Base-by-base conservation (phyloP, 768 basidiomycete species). In the Udeniomyces megalosporus region DNA sequence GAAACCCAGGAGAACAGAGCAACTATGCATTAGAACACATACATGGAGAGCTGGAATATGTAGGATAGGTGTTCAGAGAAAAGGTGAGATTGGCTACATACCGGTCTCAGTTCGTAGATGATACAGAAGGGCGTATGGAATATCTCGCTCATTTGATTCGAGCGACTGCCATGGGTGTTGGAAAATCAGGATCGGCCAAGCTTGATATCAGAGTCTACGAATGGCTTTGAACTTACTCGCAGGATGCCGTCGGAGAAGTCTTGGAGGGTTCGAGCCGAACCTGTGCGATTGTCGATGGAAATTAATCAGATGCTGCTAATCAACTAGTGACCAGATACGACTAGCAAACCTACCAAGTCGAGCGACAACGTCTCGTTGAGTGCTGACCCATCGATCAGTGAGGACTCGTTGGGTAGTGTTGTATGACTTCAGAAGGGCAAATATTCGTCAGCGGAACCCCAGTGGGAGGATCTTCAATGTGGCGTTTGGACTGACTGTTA, bases 91-190 rank as follows among this genome's bases (percentile, higher is more conserved):
- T n/a, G n/a, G n/a, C n/a, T 20, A 34, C 53, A 22, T 22, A 55
- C 22, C 32, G 31, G 60, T 55, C 24, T 61, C 60, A 5, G 52
- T 35, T 15, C 34, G 52, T n/a, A 61, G 52, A 17, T 47, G 60
- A 24, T 61, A 61, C 1, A 61, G 44, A 0, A 47, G 3, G 12
- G 60, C 60, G 26, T 44, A 61, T 0, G 60, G 60, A 28, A 61
- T 29, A 46, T 61, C 60, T 17, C 60, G 52, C 31, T 61, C 60
- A 35, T 61, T 61, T 10, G 50, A 8, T 28, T 61, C 60, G 52
- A 61, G 51, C 12, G 38, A 42, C 35, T 54, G 44, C 22, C 17
- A 15, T 20, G n/a, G 42, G 11, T 10, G 15, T 31, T 14, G 29
- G 32, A 20, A 4, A 5, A 11, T 42, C 15, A 6, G 51, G 1